phyloP scores from a whole-genome alignment of 345 rosid species.

The Syzygium jambos region DNA sequence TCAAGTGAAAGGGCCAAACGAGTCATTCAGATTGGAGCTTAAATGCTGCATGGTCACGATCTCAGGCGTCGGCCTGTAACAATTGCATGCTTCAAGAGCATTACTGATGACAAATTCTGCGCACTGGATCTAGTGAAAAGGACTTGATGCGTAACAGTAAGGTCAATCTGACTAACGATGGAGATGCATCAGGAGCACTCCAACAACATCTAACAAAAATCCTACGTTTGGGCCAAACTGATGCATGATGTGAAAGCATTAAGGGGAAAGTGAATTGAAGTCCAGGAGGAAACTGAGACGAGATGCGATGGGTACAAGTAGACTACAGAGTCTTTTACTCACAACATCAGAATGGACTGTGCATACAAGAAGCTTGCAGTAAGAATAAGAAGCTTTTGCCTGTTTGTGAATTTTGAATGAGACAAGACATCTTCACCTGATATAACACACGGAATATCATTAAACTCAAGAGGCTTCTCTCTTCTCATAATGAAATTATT shows the following conservation, averaged over 20 bases:
- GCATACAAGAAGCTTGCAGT: not conserved
- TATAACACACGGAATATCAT: not conserved
- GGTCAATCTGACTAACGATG: not conserved
- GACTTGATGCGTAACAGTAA: not conserved
- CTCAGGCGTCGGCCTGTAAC: not conserved
- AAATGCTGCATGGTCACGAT: not conserved
- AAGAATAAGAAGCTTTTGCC: not conserved
- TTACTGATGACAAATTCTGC: not conserved
- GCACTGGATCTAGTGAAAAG: not conserved
- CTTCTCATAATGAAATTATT: not conserved
- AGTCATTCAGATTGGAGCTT: not conserved
- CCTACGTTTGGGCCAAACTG: not conserved
- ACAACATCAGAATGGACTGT: not conserved
- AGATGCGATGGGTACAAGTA: not conserved
- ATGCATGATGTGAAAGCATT: not conserved
- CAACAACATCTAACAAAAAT: not conserved
- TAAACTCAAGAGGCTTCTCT: not conserved
- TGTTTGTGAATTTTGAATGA: not conserved
- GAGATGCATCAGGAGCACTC: not conserved
- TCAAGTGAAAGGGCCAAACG: not conserved
- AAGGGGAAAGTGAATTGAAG: not conserved
- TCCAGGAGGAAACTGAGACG: not conserved
- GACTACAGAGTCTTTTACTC: not conserved
- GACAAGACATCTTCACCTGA: not conserved
- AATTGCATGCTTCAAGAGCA: not conserved